phyloP scores from a whole-genome alignment of 139 green algal species.

The Chara braunii region DNA sequence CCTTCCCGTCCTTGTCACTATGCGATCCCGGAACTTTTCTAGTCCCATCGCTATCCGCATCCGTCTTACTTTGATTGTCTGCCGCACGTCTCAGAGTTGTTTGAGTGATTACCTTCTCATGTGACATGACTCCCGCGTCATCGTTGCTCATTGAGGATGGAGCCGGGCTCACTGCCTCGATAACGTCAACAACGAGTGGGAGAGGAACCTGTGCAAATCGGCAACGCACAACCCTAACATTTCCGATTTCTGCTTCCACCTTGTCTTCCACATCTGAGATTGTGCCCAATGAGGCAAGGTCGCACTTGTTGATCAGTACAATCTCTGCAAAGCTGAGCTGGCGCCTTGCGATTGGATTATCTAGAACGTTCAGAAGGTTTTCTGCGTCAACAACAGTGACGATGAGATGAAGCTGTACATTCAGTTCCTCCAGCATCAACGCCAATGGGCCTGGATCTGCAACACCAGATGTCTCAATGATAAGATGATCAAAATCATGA shows the following conservation, averaged over 20 bases:
- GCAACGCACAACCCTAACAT: conserved; percentile 3
- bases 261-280: conserved; percentile 26
- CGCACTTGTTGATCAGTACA: conserved; percentile 37
- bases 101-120: conserved; percentile 3
- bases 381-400: conserved; percentile 36
- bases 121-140: conserved; percentile 9
- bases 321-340: conserved; percentile 31
- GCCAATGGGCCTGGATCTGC: conserved; percentile 24
- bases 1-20: neutral
- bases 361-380: neutral
- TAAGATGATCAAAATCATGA: conserved; percentile 31
- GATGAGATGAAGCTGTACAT: conserved; percentile 14
- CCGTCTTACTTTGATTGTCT: neutral
- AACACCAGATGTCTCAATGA: conserved; percentile 31
- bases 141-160: neutral
- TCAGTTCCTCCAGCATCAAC: neutral
- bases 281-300: conserved; percentile 25
- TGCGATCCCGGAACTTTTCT: neutral
- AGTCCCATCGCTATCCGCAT: neutral
- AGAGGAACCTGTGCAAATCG: conserved; percentile 22
- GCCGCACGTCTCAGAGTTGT: neutral
- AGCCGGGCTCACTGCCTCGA: neutral
- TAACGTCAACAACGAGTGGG: conserved; percentile 23
- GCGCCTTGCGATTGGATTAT: neutral
- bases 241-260: neutral